A percentile compares a stretch with the other conserved stretches of the same genome.
Evolutionary conservation across 345 rosid genomes (phyloP).

Genomic region (Turritis glabra): DNA sequence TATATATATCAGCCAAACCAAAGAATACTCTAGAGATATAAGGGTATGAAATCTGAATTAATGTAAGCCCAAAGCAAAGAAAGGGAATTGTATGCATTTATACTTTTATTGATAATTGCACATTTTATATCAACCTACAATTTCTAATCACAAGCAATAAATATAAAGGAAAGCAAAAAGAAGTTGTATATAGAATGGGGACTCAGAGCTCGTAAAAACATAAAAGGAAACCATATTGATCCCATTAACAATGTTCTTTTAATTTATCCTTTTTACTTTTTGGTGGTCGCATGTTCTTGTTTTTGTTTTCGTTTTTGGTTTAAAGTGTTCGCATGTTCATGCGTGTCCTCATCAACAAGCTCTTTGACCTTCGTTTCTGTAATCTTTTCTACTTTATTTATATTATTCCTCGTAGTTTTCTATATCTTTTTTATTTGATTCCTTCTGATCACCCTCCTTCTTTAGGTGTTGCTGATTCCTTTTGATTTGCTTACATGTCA

Average conservation of each 20-base stretch:
- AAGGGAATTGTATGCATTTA: not conserved
- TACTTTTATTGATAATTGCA: not conserved
- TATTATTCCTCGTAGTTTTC: constrained; percentile 31
- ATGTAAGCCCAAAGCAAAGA: not conserved
- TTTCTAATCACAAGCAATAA: not conserved
- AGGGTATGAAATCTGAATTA: not conserved
- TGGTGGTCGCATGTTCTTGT: constrained; percentile 33
- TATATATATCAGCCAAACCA: not conserved
- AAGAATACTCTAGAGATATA: not conserved
- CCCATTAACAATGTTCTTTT: constrained; percentile 45
- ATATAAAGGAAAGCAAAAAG: not conserved
- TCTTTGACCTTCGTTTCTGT: constrained; percentile 32
- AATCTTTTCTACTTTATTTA: constrained; percentile 27
- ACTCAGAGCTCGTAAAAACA: constrained; percentile 26
- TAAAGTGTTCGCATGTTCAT: constrained; percentile 37
- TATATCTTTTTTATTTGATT: constrained; percentile 20
- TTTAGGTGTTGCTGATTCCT: not conserved
- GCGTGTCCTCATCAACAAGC: constrained; percentile 36
- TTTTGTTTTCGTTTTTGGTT: not conserved
- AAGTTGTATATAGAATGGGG: constrained; percentile 14
- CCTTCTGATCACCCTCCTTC: constrained; percentile 6
- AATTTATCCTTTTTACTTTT: constrained; percentile 22
- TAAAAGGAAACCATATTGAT: constrained; percentile 23
- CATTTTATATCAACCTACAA: not conserved
- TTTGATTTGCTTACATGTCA: too few species aligned